Base-by-base conservation (phyloP, 306 rosid genomes). In the Vigna hirtella region DNA sequence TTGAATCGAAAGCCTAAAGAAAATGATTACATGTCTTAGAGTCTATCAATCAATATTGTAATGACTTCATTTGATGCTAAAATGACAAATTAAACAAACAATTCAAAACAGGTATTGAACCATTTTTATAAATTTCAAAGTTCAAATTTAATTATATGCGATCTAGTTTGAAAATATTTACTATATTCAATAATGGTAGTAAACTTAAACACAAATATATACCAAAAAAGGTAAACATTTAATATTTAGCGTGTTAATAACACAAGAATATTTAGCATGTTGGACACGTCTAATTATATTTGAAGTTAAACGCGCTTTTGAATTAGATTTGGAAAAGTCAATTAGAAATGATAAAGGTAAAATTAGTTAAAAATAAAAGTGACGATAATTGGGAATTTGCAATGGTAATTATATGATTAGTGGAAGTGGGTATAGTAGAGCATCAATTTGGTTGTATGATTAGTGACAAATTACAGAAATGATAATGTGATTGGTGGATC, bases 401-500 rank as follows among this genome's bases (percentile, higher is more conserved):
- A 42, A 42, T 1, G 47, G 22, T 42, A 32, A 36, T 69, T 43
- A 34, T 45, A 76, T 66, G 16, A 66, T 66, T 40, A 22, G 1
- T 59, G 2, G 20, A 17, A 48, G 63, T 48, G 80, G 57, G 57
- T 67, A 18, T 42, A 47, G 68, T 68, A 66, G 34, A 74, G 9
- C 64, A 42, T 73, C 74, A 38, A 62, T 40, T 52, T 68, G 53
- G 70, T 49, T 53, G 70, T 49, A 51, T 56, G 56, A 63, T 77
- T 82, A 61, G 70, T 71, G 77, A 70, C 45, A 55, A 78, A 75
- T 72, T 47, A 61, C 61, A 52, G 38, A 61, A 30, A 71, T 69
- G 52, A 7, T 73, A n/a, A n/a, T 82, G 55, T 58, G 48, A 84
- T 89, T 75, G 83, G 91, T 82, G 81, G 96, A 93, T 89, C 93